These are phyloP conservation scores for Thraustochytrium sp. DNA, from an alignment of 352 stramenopile species.

Conservation along the genomic window DNA sequence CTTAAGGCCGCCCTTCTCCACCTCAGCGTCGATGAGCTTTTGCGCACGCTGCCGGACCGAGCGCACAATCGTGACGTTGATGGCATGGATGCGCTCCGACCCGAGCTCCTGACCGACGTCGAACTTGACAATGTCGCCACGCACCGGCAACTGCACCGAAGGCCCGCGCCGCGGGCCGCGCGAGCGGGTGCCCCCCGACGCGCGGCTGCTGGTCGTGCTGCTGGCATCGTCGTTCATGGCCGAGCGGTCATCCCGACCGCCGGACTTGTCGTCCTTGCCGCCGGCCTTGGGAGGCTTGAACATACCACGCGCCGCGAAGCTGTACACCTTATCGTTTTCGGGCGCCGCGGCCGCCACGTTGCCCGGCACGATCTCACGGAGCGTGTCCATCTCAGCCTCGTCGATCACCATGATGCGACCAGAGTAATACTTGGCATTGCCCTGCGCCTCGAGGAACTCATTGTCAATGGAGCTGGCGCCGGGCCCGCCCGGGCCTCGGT, in stretches of 20 bases:
- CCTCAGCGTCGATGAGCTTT: background rate
- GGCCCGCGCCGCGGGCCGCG: background rate
- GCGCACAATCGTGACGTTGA: constrained; percentile 15
- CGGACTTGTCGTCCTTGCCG: background rate
- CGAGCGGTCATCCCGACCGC: background rate
- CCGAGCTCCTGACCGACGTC: constrained; percentile 22
- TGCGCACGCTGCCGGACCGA: background rate
- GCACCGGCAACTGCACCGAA: background rate
- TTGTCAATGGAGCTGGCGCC: background rate
- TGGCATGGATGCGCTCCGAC: constrained; percentile 11
- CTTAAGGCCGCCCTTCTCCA: background rate
- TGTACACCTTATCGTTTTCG: background rate
- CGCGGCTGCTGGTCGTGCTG: background rate
- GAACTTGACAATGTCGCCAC: constrained; percentile 32
- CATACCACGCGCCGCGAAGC: constrained; percentile 12
- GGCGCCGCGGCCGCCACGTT: background rate
- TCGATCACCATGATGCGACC: background rate
- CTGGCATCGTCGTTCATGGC: background rate
- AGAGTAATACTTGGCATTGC: constrained; percentile 1
- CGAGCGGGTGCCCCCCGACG: background rate
- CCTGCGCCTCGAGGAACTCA: constrained; percentile 30
- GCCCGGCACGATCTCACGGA: background rate
- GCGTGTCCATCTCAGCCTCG: constrained; percentile 3
- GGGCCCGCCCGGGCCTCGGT: background rate
- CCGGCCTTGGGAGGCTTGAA: background rate